Conservation (phyloP, 176 grass and related monocot genomes). For the Lolium perenne region DNA sequence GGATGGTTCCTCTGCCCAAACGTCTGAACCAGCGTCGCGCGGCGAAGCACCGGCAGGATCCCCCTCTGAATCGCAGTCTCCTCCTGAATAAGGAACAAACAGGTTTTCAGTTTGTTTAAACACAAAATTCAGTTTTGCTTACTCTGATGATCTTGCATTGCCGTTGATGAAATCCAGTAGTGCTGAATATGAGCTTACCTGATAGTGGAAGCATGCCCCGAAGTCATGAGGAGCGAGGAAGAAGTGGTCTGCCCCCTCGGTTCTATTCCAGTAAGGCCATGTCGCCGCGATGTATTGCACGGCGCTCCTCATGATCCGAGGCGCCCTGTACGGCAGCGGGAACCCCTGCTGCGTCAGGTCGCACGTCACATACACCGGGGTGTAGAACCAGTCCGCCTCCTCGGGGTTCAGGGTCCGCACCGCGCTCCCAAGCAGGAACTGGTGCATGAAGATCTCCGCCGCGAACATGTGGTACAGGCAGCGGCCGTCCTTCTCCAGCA, state of each 20-base stretch:
- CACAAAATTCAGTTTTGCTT: neutral
- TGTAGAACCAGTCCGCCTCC: slow-evolving; percentile 78
- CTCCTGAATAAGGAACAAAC: slow-evolving; percentile 23
- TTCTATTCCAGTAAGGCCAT: slow-evolving; percentile 74
- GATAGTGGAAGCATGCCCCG: slow-evolving; percentile 68
- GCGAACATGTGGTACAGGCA: slow-evolving; percentile 77
- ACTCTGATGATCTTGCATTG: neutral
- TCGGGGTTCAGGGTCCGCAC: slow-evolving; percentile 58
- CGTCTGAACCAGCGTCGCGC: slow-evolving; percentile 65
- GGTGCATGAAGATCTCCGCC: slow-evolving; percentile 77
- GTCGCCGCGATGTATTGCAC: slow-evolving; percentile 48
- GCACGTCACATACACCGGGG: slow-evolving; percentile 64
- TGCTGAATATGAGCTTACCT: neutral
- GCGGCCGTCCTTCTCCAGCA: slow-evolving; percentile 57
- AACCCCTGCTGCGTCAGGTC: slow-evolving; percentile 63
- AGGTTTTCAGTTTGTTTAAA: neutral
- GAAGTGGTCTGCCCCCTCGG: slow-evolving; percentile 63
- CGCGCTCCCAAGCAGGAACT: slow-evolving; percentile 61
- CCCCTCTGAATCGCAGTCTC: slow-evolving; percentile 58
- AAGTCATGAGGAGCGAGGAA: slow-evolving; percentile 63
- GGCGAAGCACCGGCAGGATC: slow-evolving; percentile 59
- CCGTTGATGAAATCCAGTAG: neutral
- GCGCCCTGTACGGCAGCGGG: slow-evolving; percentile 65
- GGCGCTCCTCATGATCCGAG: slow-evolving; percentile 73
- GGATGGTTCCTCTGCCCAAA: slow-evolving; percentile 72